These are phyloP conservation scores for Sugiyamaella xylanicola DNA, from an alignment of 1,139 yeast species.

Conservation along the genomic window DNA sequence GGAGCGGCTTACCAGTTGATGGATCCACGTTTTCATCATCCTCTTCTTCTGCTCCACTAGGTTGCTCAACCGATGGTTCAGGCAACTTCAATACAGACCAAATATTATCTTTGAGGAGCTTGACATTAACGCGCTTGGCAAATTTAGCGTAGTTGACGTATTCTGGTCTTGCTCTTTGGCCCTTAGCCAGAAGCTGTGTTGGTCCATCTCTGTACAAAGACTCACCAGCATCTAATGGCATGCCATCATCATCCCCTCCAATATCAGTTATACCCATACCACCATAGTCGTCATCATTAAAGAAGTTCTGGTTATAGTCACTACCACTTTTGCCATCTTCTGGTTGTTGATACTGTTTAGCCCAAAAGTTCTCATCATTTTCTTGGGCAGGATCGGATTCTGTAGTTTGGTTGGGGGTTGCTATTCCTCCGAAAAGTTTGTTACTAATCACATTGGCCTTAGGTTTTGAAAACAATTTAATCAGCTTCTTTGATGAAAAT, in stretches of 20 bases:
- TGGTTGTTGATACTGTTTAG: slow-evolving; percentile 51
- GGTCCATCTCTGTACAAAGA: slow-evolving; percentile 14
- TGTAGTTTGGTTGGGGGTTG: not conserved
- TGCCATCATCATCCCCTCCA: slow-evolving; percentile 28
- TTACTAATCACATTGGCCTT: slow-evolving; percentile 36
- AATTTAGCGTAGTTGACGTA: slow-evolving; percentile 74
- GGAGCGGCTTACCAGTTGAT: slow-evolving; percentile 11
- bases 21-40: slow-evolving; percentile 14
- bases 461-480: slow-evolving; percentile 72
- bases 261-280: slow-evolving; percentile 22
- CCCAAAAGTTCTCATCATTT: slow-evolving; percentile 72
- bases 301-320: slow-evolving; percentile 51
- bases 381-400: slow-evolving; percentile 7
- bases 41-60: slow-evolving; percentile 16
- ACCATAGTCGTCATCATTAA: slow-evolving; percentile 42
- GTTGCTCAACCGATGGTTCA: slow-evolving; percentile 22
- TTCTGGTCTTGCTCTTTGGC: slow-evolving; percentile 49
- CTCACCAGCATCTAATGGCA: slow-evolving; percentile 9
- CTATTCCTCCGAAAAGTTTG: slow-evolving; percentile 18
- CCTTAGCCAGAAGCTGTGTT: slow-evolving; percentile 20
- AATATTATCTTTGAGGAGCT: slow-evolving; percentile 73
- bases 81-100: slow-evolving; percentile 58
- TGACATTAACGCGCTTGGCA: slow-evolving; percentile 85
- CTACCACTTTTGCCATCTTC: slow-evolving; percentile 46
- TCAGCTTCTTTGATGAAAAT: slow-evolving; percentile 68